Conservation (phyloP, 805 yeast species). For the Henningerozyma blattae region DNA sequence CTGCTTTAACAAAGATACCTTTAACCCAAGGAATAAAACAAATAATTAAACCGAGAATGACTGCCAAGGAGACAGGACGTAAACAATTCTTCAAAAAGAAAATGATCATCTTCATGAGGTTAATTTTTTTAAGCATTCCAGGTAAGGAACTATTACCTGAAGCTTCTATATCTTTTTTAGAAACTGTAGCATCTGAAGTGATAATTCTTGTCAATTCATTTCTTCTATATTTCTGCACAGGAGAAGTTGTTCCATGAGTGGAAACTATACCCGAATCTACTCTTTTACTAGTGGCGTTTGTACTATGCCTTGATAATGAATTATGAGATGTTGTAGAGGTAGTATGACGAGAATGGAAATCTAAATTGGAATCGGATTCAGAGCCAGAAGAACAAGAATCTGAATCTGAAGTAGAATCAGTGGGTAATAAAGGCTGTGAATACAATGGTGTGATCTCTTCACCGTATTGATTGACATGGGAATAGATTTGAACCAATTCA, state of each 20-base stretch:
- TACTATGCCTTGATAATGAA: neutral
- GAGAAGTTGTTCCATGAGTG: neutral
- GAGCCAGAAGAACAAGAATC: too few species aligned
- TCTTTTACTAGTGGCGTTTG: neutral
- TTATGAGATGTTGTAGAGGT: neutral
- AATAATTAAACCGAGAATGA: constrained; percentile 50
- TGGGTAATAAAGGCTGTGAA: neutral
- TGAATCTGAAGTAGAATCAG: neutral
- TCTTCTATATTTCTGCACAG: constrained; percentile 10
- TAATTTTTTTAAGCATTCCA: constrained; percentile 11
- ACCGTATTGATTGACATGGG: neutral
- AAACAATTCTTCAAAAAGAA: constrained; percentile 40
- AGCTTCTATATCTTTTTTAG: constrained; percentile 19
- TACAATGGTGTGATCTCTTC: neutral
- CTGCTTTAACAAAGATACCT: constrained; percentile 50
- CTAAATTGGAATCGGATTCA: too few species aligned
- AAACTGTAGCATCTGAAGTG: constrained; percentile 25
- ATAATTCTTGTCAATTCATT: constrained; percentile 22
- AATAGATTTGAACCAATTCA: neutral
- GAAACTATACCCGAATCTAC: too few species aligned
- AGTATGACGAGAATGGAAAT: neutral
- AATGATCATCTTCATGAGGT: constrained; percentile 8
- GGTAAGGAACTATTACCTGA: constrained; percentile 20
- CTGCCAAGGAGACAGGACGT: constrained; percentile 64
- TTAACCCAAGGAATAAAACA: constrained; percentile 85